phyloP scores from a whole-genome alignment of 345 rosid species.

The Melaleuca quinquenervia region DNA sequence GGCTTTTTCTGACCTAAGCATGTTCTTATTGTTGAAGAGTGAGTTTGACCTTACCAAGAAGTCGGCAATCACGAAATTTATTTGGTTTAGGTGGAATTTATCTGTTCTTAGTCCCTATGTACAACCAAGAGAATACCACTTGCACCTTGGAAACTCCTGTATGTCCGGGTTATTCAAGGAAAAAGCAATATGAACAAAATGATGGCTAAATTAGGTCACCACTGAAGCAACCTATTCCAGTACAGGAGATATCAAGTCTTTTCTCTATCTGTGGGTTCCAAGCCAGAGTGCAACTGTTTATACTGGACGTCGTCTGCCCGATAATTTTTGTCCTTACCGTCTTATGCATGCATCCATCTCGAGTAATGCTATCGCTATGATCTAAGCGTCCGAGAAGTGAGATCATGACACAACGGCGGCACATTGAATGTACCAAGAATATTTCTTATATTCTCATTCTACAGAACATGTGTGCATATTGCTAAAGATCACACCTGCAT shows the following conservation, averaged over 20 bases:
- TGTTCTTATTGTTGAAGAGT: not conserved
- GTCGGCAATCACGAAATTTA: not conserved
- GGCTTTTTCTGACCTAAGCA: not conserved
- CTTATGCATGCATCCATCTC: not conserved
- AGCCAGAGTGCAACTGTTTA: not conserved
- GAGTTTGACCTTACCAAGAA: not conserved
- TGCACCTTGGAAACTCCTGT: not conserved
- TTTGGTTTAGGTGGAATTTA: not conserved
- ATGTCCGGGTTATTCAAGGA: not conserved
- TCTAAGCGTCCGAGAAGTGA: not conserved
- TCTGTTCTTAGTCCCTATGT: not conserved
- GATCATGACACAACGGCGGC: not conserved
- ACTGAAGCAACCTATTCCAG: not conserved
- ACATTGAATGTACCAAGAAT: not conserved
- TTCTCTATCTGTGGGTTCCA: not conserved
- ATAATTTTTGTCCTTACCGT: not conserved
- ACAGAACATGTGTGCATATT: not conserved
- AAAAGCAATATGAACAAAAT: not conserved
- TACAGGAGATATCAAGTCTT: not conserved
- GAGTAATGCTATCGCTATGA: not conserved
- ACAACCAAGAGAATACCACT: not conserved
- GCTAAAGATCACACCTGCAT: slow-evolving; percentile 48
- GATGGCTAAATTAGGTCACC: not conserved
- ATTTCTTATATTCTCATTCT: not conserved
- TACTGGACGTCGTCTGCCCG: not conserved